A percentile compares a stretch with the other conserved stretches of the same genome.
phyloP scores from a whole-genome alignment of 169 alveolate genomes.

The Perkinsus marinus region DNA sequence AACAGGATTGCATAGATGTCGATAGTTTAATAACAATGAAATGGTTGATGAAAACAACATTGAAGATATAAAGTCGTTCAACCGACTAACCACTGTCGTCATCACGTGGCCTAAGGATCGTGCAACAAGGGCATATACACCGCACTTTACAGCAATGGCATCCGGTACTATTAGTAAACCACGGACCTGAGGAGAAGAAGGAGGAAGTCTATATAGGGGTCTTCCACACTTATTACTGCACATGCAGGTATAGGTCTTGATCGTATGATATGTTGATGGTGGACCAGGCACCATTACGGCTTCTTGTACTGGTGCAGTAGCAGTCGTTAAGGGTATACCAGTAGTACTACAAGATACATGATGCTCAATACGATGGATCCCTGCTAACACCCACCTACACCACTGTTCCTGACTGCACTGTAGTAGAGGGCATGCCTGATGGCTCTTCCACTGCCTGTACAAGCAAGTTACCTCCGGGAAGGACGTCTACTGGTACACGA shows the following conservation, averaged over 20 bases:
- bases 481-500: not conserved
- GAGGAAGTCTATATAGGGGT: too few species aligned
- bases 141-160: not conserved
- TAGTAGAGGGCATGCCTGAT: too few species aligned
- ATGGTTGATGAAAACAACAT: too few species aligned
- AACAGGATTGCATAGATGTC: too few species aligned
- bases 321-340: not conserved
- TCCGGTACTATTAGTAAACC: not conserved
- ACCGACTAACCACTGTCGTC: too few species aligned
- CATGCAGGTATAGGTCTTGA: not conserved
- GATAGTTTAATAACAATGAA: too few species aligned
- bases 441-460: too few species aligned
- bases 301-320: not conserved
- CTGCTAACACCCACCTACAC: not conserved
- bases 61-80: too few species aligned
- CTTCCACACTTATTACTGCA: not conserved
- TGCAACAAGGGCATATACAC: not conserved
- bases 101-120: not conserved
- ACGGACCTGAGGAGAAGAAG: not conserved
- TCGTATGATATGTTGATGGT: not conserved
- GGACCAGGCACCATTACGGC: not conserved
- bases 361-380: not conserved
- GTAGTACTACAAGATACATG: not conserved
- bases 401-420: not conserved
- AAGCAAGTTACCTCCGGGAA: not conserved